A percentile compares a stretch with the other conserved stretches of the same genome.
Conservation (phyloP, 441 rosid genomes). For the Raphanus hybrid region DNA sequence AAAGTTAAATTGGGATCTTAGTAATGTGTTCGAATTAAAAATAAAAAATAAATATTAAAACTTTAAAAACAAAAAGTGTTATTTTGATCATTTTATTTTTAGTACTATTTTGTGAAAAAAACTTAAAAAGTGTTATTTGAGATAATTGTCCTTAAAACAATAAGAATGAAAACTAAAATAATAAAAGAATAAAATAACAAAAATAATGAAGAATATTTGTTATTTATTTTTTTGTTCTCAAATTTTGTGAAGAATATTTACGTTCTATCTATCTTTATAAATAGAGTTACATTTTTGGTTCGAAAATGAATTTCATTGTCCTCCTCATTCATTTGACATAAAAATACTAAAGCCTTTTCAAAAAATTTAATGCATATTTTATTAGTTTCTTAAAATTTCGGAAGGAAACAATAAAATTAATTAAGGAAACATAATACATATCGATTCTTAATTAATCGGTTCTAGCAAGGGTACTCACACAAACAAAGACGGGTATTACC, state of each 20-base stretch:
- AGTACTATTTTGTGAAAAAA: too few relatives aligned
- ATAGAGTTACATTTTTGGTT: neutral
- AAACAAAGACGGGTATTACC: constrained; percentile 13
- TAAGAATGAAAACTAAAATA: neutral
- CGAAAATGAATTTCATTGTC: neutral
- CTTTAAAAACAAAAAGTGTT: too few relatives aligned
- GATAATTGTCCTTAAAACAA: neutral
- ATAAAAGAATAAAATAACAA: too few relatives aligned
- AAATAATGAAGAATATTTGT: neutral
- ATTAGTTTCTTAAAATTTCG: neutral
- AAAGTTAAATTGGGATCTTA: too few relatives aligned
- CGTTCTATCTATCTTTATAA: neutral
- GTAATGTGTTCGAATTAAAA: too few relatives aligned
- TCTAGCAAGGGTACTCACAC: constrained; percentile 27
- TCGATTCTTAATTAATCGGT: neutral
- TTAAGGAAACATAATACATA: neutral
- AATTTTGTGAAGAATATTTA: neutral
- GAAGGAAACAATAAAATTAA: neutral
- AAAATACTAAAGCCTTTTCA: neutral
- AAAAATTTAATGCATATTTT: neutral
- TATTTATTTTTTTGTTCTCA: neutral
- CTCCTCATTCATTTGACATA: neutral
- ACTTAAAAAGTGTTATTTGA: too few relatives aligned
- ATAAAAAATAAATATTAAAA: too few relatives aligned
- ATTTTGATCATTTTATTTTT: too few relatives aligned